Percentiles rank a stretch among this genome's conserved stretches.
phyloP scores from a whole-genome alignment of 164 flowering plant genomes.

The Liriodendron chinense region DNA sequence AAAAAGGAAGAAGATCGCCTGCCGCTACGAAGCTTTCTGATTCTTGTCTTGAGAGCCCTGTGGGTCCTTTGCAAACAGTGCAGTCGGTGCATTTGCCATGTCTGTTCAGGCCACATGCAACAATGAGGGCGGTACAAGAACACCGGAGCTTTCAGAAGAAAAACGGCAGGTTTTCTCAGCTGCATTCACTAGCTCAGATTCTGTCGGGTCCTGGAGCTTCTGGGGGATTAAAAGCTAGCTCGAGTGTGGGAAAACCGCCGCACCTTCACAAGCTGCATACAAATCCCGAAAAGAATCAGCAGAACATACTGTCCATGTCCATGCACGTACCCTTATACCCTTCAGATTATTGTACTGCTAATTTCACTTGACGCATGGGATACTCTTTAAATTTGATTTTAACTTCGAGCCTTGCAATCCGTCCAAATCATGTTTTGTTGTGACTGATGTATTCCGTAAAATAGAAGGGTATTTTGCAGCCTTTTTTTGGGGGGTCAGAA shows the following conservation, averaged over 20 bases:
- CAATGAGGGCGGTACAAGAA: slow-evolving; percentile 31
- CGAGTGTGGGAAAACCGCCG: slow-evolving; percentile 1
- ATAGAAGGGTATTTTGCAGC: no score
- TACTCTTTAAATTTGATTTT: no score
- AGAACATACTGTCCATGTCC: slow-evolving; percentile 50
- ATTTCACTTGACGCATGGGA: not conserved
- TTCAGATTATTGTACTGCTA: slow-evolving; percentile 18
- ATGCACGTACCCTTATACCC: slow-evolving; percentile 38
- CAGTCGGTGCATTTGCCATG: slow-evolving; percentile 37
- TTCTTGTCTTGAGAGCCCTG: slow-evolving; percentile 10
- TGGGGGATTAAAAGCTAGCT: slow-evolving; percentile 9
- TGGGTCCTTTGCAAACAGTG: not conserved
- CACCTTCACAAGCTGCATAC: slow-evolving; percentile 16
- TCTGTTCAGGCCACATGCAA: slow-evolving; percentile 6
- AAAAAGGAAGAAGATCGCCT: slow-evolving; percentile 22
- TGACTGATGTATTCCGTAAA: no score
- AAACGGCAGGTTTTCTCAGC: slow-evolving; percentile 25
- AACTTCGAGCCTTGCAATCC: no score
- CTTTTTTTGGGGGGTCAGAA: no score
- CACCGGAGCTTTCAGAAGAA: slow-evolving; percentile 12
- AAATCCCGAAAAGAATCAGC: slow-evolving; percentile 21
- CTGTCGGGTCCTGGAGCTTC: slow-evolving; percentile 19
- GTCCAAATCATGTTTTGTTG: no score
- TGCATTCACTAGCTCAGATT: slow-evolving; percentile 35
- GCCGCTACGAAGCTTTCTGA: not conserved